A percentile compares a stretch with the other conserved stretches of the same genome.
These are phyloP conservation scores for Fusarium sp. DNA, from an alignment of 2,329 filamentous ascomycete species.

Conservation along the genomic window DNA sequence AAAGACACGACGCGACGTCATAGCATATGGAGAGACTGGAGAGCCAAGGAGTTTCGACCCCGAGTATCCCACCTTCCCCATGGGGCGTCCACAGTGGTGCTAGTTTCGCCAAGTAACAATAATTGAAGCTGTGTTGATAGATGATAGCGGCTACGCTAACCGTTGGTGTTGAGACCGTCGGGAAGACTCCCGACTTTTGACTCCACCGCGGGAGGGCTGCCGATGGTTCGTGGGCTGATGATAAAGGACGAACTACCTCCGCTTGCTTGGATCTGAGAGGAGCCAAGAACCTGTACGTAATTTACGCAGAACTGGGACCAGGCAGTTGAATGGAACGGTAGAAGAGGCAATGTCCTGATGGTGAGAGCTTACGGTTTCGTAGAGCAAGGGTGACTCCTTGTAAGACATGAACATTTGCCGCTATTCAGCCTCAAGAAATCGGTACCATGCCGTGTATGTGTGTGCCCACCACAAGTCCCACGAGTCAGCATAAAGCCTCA, in stretches of 20 bases:
- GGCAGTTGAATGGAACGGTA: background rate
- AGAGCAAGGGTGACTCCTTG: background rate
- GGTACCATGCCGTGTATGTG: background rate
- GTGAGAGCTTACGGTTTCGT: background rate
- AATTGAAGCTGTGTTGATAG: background rate
- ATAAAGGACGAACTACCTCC: background rate
- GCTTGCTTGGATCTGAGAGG: slow-evolving; percentile 1
- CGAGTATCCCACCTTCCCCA: slow-evolving; percentile 3
- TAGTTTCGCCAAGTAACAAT: background rate
- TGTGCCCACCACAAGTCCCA: background rate
- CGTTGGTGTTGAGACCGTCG: background rate
- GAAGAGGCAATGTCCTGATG: background rate
- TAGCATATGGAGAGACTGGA: background rate
- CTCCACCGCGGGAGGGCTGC: background rate
- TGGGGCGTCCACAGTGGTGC: slow-evolving; percentile 3
- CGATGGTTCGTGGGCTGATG: slow-evolving; percentile 1
- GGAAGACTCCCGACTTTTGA: background rate
- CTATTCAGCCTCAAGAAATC: slow-evolving; percentile 1
- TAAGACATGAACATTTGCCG: background rate
- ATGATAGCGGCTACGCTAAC: slow-evolving; percentile 1
- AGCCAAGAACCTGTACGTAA: slow-evolving; percentile 4
- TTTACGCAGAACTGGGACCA: background rate
- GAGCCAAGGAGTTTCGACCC: background rate
- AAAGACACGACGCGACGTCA: background rate
- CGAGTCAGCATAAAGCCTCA: slow-evolving; percentile 5